These are phyloP conservation scores for Flaveria linearis DNA, from an alignment of 129 eudicot species.

Conservation along the genomic window DNA sequence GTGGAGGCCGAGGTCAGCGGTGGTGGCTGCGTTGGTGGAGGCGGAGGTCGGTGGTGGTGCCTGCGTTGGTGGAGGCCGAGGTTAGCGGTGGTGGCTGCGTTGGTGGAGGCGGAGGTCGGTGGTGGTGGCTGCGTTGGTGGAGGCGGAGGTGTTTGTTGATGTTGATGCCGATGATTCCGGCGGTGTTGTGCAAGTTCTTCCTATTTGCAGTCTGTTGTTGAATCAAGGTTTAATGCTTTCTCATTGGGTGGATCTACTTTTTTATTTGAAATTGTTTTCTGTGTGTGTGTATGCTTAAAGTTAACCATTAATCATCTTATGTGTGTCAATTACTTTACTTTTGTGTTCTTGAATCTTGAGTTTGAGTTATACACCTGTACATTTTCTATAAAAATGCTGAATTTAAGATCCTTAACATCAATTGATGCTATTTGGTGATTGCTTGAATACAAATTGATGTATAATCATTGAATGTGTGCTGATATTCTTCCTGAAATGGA, in stretches of 20 bases:
- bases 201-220: constrained; percentile 36
- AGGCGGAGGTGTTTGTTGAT: too few relatives aligned
- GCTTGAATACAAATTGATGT: background rate
- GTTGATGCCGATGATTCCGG: too few relatives aligned
- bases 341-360: constrained; percentile 18
- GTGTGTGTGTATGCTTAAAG: background rate
- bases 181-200: constrained; percentile 39
- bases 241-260: constrained; percentile 32
- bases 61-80: too few relatives aligned
- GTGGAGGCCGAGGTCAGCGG: too few relatives aligned
- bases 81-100: too few relatives aligned
- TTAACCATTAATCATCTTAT: constrained; percentile 13
- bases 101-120: too few relatives aligned
- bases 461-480: background rate
- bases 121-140: too few relatives aligned
- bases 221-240: constrained; percentile 29
- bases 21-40: too few relatives aligned
- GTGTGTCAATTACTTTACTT: constrained; percentile 21
- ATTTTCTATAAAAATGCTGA: constrained; percentile 1
- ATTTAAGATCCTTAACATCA: background rate
- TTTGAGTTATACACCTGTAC: background rate
- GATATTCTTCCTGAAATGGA: constrained; percentile 1
- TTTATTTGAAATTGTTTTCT: constrained; percentile 7
- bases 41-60: too few relatives aligned
- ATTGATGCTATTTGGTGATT: background rate